A percentile compares a stretch with the other conserved stretches of the same genome.
Evolutionary conservation across 257 asterid species (phyloP).

Genomic region (Oldenlandia corymbosa): DNA sequence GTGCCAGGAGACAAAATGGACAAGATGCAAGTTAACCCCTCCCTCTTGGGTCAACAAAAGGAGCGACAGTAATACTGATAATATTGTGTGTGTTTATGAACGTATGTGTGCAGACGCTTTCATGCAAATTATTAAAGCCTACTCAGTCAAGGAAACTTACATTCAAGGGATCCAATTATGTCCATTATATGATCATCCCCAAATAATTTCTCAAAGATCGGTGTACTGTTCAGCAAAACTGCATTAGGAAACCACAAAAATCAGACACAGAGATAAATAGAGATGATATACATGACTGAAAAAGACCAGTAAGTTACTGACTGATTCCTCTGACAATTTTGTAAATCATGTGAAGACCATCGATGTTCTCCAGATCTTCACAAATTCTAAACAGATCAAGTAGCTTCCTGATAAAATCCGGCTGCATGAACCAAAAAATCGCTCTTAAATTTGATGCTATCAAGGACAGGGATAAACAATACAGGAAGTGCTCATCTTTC

Average conservation of each 20-base stretch:
- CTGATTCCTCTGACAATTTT: slow-evolving; percentile 84
- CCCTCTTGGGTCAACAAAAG: neutral
- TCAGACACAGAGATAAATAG: neutral
- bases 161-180: slow-evolving; percentile 90
- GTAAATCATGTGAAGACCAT: slow-evolving; percentile 76
- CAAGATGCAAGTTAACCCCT: neutral
- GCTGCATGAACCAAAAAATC: slow-evolving; percentile 45
- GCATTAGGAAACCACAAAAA: slow-evolving; percentile 29
- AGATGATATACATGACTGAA: neutral
- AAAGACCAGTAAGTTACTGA: slow-evolving; percentile 31
- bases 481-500: neutral
- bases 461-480: neutral
- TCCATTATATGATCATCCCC: slow-evolving; percentile 93
- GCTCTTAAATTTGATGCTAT: neutral
- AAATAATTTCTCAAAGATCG: slow-evolving; percentile 82
- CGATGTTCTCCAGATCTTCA: slow-evolving; percentile 78
- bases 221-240: slow-evolving; percentile 80
- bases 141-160: slow-evolving; percentile 47
- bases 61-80: neutral
- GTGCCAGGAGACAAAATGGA: neutral
- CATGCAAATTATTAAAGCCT: too few relatives aligned
- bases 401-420: slow-evolving; percentile 68
- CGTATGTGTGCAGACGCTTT: too few relatives aligned
- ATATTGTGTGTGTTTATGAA: too few relatives aligned
- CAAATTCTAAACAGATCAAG: slow-evolving; percentile 68